These are phyloP conservation scores for Escallonia rubra DNA, from an alignment of 129 eudicot species.

Conservation along the genomic window DNA sequence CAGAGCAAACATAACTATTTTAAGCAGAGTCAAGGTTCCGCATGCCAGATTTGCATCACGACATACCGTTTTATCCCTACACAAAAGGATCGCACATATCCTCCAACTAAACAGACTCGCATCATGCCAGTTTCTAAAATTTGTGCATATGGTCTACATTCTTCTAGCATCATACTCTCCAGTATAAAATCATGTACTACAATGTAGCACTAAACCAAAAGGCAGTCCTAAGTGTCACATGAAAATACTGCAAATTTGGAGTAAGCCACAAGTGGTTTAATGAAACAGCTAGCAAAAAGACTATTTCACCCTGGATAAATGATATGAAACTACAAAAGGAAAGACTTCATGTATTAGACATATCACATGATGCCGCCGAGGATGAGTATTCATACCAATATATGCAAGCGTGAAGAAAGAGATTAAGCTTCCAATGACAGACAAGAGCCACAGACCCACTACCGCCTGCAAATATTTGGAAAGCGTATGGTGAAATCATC, in stretches of 20 bases:
- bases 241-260: neutral
- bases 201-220: neutral
- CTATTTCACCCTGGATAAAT: neutral
- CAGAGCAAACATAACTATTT: too few species aligned
- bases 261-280: neutral
- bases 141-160: too few species aligned
- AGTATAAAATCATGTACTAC: too few species aligned
- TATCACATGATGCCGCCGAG: slow-evolving; percentile 8
- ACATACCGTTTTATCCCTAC: too few species aligned
- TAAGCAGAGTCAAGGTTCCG: too few species aligned
- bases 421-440: slow-evolving; percentile 75
- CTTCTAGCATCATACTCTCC: too few species aligned
- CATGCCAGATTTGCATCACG: too few species aligned
- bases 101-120: too few species aligned
- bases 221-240: neutral
- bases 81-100: too few species aligned
- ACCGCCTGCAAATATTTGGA: slow-evolving; percentile 59
- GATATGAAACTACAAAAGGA: neutral
- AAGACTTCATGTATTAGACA: neutral
- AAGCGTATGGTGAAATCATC: neutral
- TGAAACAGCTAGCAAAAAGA: neutral
- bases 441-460: slow-evolving; percentile 81
- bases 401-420: slow-evolving; percentile 86
- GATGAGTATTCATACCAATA: slow-evolving; percentile 55
- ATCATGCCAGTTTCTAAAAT: too few species aligned